A percentile compares a stretch with the other conserved stretches of the same genome.
Conservation (phyloP, 495 filamentous ascomycete genomes). For the Daldinia vernicosa region DNA sequence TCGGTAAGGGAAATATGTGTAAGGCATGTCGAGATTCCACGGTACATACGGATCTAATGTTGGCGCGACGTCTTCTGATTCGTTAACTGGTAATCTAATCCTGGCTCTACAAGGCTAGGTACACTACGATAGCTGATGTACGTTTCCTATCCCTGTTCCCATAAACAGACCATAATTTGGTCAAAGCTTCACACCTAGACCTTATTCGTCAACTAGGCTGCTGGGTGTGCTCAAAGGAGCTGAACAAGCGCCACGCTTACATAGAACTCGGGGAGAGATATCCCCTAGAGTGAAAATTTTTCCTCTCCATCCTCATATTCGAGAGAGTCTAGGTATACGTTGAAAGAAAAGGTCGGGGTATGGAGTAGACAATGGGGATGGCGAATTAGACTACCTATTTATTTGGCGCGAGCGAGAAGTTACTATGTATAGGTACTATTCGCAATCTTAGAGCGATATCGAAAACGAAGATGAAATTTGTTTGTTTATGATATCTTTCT, state of each 20-base stretch:
- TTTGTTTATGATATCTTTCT: neutral
- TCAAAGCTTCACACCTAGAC: constrained; percentile 25
- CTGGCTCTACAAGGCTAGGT: constrained; percentile 35
- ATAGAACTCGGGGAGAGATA: constrained; percentile 13
- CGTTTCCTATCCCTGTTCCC: constrained; percentile 13
- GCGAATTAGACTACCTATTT: constrained; percentile 19
- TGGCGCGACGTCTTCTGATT: constrained; percentile 27
- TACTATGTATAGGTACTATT: constrained; percentile 26
- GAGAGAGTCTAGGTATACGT: constrained; percentile 1
- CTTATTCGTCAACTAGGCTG: constrained; percentile 17
- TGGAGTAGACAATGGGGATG: constrained; percentile 33
- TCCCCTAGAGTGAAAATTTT: constrained; percentile 19
- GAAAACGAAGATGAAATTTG: constrained; percentile 18
- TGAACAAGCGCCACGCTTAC: constrained; percentile 11
- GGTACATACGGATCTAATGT: constrained; percentile 17
- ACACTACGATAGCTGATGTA: constrained; percentile 20
- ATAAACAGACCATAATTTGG: constrained; percentile 13
- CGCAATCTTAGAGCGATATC: constrained; percentile 21
- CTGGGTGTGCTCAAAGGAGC: constrained; percentile 12
- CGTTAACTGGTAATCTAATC: constrained; percentile 25
- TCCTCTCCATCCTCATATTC: constrained; percentile 19
- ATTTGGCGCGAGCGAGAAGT: neutral
- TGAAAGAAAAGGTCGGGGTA: constrained; percentile 25
- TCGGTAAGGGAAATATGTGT: constrained; percentile 15
- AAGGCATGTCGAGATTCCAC: constrained; percentile 6